Evolutionary conservation across 345 rosid species (phyloP).

Genomic region (Salix exigua): DNA sequence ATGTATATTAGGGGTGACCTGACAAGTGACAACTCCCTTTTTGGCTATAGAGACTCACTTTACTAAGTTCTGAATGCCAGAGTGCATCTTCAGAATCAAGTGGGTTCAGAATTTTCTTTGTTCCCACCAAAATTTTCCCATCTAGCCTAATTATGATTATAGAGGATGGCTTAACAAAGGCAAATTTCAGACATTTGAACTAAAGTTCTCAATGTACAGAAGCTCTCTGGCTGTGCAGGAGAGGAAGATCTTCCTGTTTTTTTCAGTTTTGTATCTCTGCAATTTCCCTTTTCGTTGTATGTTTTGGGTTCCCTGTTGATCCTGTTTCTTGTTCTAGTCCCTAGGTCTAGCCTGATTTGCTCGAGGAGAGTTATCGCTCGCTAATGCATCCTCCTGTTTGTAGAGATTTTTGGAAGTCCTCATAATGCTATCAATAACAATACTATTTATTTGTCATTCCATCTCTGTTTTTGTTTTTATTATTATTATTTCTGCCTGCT

Average conservation of each 20-base stretch:
- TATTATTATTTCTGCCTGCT: neutral
- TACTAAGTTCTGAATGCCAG: constrained; percentile 26
- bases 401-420: constrained; percentile 22
- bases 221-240: constrained; percentile 22
- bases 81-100: constrained; percentile 26
- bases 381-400: constrained; percentile 16
- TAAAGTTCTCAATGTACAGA: constrained; percentile 26
- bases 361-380: constrained; percentile 7
- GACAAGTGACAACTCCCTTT: constrained; percentile 27
- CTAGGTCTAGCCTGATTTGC: constrained; percentile 18
- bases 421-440: neutral
- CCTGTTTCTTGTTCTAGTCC: constrained; percentile 3
- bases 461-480: neutral
- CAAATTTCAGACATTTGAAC: constrained; percentile 37
- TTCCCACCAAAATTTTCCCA: constrained; percentile 17
- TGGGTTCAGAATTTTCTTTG: constrained; percentile 20
- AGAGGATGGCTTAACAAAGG: constrained; percentile 34
- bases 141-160: constrained; percentile 21
- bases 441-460: neutral
- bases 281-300: constrained; percentile 4
- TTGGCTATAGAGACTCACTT: constrained; percentile 33
- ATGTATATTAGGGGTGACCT: constrained; percentile 40
- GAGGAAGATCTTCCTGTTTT: constrained; percentile 24
- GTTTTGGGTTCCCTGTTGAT: constrained; percentile 14
- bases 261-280: constrained; percentile 34